Evolutionary conservation across 768 basidiomycete genomes (phyloP), one percentile per base, ranked within the genome.

Genomic region (Cystofilobasidium ferigula): DNA sequence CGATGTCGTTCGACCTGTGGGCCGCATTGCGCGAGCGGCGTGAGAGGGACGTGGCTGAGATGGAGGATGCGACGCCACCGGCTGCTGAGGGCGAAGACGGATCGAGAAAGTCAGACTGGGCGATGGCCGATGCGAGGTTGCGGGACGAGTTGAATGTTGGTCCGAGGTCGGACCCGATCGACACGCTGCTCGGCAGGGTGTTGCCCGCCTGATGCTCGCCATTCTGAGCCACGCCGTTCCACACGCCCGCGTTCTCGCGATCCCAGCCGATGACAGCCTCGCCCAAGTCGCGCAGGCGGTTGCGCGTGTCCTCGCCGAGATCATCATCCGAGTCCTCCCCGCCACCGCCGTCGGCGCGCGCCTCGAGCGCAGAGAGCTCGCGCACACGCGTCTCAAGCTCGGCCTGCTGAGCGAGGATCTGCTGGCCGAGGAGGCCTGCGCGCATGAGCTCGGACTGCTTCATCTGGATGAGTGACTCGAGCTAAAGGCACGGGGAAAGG

Each of bases 401-500:
- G 78, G 89, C 86, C 77, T 90, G 90, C 79, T 98, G 94, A 24
- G 84, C 83, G 69, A 97, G 85, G 72, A 98, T 84, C 75, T 89
- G 87, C 78, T 95, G 91, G 60, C 94, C 93, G 74, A 98, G 84
- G 63, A 85, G 86, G 42, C 89, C 92, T 6, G 90, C 89, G 70
- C 89, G 87, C 69, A 89, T 85, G 38, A 97, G 85, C 76, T 97
- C 91, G 73, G 85, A 84, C 76, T 92, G 88, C 80, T 97, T 97
- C 64, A 61, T 66, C 22, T 61, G 51, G 48, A 66, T 66, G 14
- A 66, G 60, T 10, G 35, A 38, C 35, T 65, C 58, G 36, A 65
- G 64, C 64, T 65, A 14, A 28, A 8, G 5, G 60, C 14, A 7
- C 3, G 64, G 16, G 9, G 34, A 20, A 16, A 16, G 16, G 18